Evolutionary conservation across 2,329 filamentous ascomycete species (phyloP).

Genomic region (Allantophomopsis cytisporea): DNA sequence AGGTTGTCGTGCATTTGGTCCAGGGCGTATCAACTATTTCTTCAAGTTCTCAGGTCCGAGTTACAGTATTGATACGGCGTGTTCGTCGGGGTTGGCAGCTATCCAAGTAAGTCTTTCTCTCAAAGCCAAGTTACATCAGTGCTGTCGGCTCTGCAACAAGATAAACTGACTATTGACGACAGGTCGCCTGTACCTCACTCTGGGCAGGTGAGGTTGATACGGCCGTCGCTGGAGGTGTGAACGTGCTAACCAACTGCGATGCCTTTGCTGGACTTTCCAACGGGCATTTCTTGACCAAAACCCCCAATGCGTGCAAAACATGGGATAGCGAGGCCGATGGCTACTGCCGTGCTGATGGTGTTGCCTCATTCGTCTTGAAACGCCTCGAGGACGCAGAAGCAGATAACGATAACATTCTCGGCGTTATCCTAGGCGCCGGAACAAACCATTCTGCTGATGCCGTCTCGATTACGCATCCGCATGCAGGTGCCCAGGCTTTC

Average conservation of each 20-base stretch:
- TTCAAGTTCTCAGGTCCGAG: conserved; percentile 25
- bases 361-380: conserved; percentile 31
- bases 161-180: background rate
- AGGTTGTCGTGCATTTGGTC: conserved; percentile 3
- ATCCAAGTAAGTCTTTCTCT: conserved; percentile 6
- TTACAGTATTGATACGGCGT: conserved; percentile 22
- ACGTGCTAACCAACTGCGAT: conserved; percentile 7
- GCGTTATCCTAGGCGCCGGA: background rate
- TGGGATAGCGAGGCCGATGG: conserved; percentile 31
- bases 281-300: conserved; percentile 3
- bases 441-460: conserved; percentile 45
- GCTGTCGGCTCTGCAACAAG: no score
- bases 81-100: conserved; percentile 20
- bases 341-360: conserved; percentile 33
- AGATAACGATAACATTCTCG: background rate
- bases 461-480: conserved; percentile 69
- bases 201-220: conserved; percentile 8
- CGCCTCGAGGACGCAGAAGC: conserved; percentile 26
- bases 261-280: conserved; percentile 12
- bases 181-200: conserved; percentile 8
- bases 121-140: no score
- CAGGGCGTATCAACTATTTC: conserved; percentile 18
- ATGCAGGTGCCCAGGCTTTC: conserved; percentile 59
- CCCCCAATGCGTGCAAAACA: conserved; percentile 26
- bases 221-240: conserved; percentile 9